phyloP scores from a whole-genome alignment of 768 basidiomycete species.

The Leucocoprinus sp. region DNA sequence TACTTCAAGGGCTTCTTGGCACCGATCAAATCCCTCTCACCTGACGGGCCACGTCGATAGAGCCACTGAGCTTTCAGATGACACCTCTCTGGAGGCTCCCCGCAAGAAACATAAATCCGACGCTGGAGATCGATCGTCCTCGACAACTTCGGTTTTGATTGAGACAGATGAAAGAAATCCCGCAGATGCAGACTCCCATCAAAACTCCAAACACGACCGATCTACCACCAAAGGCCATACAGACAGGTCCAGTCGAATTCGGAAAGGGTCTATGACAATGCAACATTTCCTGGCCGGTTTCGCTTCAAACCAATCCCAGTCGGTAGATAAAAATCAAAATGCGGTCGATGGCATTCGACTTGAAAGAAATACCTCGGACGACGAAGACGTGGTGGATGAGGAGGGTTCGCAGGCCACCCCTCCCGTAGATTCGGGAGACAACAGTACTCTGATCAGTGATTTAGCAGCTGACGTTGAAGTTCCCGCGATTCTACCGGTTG shows the following conservation, averaged over 20 bases:
- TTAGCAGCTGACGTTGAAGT: not conserved
- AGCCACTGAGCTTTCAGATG: not conserved
- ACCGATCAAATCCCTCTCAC: slow-evolving; percentile 10
- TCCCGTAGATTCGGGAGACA: no score
- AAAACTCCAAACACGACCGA: not conserved
- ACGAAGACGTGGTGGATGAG: slow-evolving; percentile 11
- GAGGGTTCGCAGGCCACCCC: no score
- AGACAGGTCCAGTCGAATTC: not conserved
- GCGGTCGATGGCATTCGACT: not conserved
- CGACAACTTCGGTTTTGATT: not conserved
- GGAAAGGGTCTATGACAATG: slow-evolving; percentile 8
- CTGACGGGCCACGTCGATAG: not conserved
- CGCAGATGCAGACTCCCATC: not conserved
- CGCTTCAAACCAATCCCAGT: slow-evolving; percentile 3
- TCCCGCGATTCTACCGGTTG: no score
- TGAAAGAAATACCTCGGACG: slow-evolving; percentile 15
- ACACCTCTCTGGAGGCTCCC: slow-evolving; percentile 15
- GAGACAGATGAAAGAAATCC: not conserved
- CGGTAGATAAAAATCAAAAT: not conserved
- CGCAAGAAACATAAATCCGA: slow-evolving; percentile 30
- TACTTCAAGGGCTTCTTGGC: slow-evolving; percentile 18
- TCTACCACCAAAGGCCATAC: not conserved
- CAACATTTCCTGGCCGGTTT: slow-evolving; percentile 8
- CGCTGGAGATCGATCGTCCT: not conserved
- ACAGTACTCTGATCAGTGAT: not conserved